Evolutionary conservation across 148 eudicot species (phyloP).

Genomic region (Amaranthus cruentus): DNA sequence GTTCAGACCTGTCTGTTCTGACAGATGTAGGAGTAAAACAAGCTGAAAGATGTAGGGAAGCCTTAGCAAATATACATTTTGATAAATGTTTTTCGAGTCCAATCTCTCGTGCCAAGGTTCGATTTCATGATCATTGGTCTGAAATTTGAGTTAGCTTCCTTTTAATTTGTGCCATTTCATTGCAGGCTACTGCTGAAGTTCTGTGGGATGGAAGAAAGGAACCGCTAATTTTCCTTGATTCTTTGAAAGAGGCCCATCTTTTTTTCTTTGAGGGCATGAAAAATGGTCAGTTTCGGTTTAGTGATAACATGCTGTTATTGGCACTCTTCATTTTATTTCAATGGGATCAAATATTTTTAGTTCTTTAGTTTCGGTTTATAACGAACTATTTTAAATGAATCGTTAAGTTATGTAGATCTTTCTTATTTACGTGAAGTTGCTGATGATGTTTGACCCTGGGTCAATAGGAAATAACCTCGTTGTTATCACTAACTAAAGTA

Average conservation of each 20-base stretch:
- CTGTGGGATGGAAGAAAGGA: slow-evolving; percentile 61
- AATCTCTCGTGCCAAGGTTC: slow-evolving; percentile 74
- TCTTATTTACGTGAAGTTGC: no score
- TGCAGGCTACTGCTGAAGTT: slow-evolving; percentile 70
- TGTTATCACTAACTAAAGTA: no score
- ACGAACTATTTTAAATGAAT: no score
- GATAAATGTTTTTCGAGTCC: slow-evolving; percentile 76
- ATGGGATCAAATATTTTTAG: no score
- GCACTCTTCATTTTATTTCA: no score
- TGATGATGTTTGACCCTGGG: no score
- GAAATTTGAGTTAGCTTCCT: neutral
- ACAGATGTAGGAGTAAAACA: slow-evolving; percentile 55
- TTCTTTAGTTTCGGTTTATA: no score
- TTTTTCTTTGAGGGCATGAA: slow-evolving; percentile 64
- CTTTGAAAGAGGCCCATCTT: slow-evolving; percentile 68
- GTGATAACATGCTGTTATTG: neutral
- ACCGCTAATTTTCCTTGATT: slow-evolving; percentile 59
- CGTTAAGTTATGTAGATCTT: no score
- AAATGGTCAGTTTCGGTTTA: slow-evolving; percentile 49
- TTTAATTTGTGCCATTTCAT: neutral
- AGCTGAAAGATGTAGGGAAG: slow-evolving; percentile 60
- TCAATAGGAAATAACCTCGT: no score
- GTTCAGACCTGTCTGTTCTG: slow-evolving; percentile 60
- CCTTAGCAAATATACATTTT: slow-evolving; percentile 50
- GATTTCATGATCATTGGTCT: slow-evolving; percentile 8